phyloP scores from a whole-genome alignment of 2,329 filamentous ascomycete species.

The Colletotrichum sp. region DNA sequence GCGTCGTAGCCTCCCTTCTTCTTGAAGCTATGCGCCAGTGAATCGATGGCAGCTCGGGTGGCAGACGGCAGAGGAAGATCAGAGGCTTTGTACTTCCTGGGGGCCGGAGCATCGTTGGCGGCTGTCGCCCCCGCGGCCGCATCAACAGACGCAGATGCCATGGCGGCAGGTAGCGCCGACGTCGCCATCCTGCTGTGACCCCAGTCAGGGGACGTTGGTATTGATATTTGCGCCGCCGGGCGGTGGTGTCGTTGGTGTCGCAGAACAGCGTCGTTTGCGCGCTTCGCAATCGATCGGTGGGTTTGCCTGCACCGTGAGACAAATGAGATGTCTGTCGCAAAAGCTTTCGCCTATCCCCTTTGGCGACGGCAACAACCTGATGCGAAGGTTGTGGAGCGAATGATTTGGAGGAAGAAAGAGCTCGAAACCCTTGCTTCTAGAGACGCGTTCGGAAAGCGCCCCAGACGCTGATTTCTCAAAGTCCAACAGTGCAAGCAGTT shows the following conservation, averaged over 20 bases:
- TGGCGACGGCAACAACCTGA: background rate
- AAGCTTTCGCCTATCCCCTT: background rate
- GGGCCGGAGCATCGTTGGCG: background rate
- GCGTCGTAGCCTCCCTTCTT: conserved; percentile 85
- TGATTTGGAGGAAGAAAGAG: background rate
- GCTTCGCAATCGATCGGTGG: background rate
- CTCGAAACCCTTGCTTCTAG: background rate
- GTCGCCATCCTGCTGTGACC: background rate
- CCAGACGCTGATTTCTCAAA: background rate
- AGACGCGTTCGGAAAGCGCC: conserved; percentile 8
- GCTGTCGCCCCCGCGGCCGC: background rate
- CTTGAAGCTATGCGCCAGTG: conserved; percentile 80
- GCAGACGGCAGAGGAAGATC: conserved; percentile 76
- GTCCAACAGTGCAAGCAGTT: background rate
- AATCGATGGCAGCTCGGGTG: conserved; percentile 77
- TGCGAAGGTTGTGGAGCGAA: background rate
- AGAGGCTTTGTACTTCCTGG: conserved; percentile 70
- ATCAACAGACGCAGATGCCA: background rate
- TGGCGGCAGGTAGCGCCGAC: background rate
- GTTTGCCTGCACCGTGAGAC: background rate
- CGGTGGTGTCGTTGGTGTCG: background rate
- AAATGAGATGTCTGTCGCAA: background rate
- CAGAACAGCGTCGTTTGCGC: background rate
- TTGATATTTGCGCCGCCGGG: background rate
- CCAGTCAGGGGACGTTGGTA: background rate